Percentiles rank a stretch among this genome's conserved stretches.
Conservation (phyloP, 2,329 filamentous ascomycete genomes). For the Metarhizium guizhouense region DNA sequence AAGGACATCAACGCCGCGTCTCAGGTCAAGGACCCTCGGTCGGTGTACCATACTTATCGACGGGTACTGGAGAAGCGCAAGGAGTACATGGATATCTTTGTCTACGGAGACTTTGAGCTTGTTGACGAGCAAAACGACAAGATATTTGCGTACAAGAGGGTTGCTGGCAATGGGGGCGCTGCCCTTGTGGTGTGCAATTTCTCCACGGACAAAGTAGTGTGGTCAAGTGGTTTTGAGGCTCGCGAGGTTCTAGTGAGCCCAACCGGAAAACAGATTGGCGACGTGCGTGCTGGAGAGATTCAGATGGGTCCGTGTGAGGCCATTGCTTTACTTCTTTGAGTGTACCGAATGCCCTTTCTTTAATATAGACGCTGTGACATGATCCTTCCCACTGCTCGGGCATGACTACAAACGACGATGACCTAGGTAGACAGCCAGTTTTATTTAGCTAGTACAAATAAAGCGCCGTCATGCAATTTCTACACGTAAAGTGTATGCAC, state of each 20-base stretch:
- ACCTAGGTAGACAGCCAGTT: neutral
- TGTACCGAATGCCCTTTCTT: neutral
- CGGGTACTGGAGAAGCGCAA: constrained; percentile 51
- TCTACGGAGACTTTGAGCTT: constrained; percentile 50
- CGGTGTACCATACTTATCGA: constrained; percentile 54
- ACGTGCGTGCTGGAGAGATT: constrained; percentile 18
- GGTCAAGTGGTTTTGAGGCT: constrained; percentile 19
- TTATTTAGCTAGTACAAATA: neutral
- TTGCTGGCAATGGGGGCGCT: constrained; percentile 18
- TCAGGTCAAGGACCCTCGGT: constrained; percentile 38
- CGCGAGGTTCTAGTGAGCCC: constrained; percentile 26
- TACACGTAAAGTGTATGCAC: neutral
- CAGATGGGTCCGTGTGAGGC: constrained; percentile 28
- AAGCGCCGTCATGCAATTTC: neutral
- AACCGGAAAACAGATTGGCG: constrained; percentile 17
- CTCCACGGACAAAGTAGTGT: constrained; percentile 20
- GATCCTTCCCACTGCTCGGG: too few species aligned
- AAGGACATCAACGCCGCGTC: constrained; percentile 50
- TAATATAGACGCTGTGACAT: too few species aligned
- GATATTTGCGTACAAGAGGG: constrained; percentile 30
- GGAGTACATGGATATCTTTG: constrained; percentile 50
- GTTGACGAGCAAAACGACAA: constrained; percentile 26
- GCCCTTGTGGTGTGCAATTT: constrained; percentile 32
- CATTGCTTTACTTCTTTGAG: constrained; percentile 22
- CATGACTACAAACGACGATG: too few species aligned